These are phyloP conservation scores for Acer saccharum DNA, from an alignment of 345 rosid genomes.

Conservation along the genomic window DNA sequence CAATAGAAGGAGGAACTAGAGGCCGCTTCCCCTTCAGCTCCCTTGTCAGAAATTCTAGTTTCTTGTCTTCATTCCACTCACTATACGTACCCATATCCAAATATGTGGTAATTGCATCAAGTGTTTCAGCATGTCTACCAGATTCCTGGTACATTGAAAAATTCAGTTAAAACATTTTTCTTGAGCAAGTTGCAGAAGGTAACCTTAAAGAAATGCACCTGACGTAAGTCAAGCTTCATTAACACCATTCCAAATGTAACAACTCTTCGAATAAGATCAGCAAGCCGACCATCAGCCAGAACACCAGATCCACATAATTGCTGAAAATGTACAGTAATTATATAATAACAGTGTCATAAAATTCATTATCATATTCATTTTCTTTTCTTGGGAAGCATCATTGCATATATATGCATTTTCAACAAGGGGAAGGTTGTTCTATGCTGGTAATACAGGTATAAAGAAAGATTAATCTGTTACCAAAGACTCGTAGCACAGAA, in stretches of 20 bases:
- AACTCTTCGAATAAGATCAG: conserved; percentile 91
- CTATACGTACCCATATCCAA: conserved; percentile 94
- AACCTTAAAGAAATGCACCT: conserved; percentile 49
- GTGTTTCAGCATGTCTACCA: conserved; percentile 79
- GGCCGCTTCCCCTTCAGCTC: conserved; percentile 97
- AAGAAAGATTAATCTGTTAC: conserved; percentile 33
- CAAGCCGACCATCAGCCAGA: conserved; percentile 90
- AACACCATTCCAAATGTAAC: conserved; percentile 88
- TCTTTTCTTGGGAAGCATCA: not conserved
- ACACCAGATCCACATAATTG: conserved; percentile 87
- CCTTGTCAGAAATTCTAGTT: conserved; percentile 73
- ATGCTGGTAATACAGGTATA: not conserved
- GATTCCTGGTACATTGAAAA: conserved; percentile 67
- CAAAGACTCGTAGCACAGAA: conserved; percentile 86
- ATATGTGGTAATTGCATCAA: conserved; percentile 80
- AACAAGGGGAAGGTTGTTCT: not conserved
- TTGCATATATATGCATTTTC: not conserved
- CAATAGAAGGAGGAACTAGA: conserved; percentile 75
- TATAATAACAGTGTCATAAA: not conserved
- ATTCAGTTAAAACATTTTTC: conserved; percentile 15
- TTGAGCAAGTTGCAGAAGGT: not conserved
- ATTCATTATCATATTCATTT: not conserved
- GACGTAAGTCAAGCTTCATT: conserved; percentile 96
- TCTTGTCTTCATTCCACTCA: conserved; percentile 97
- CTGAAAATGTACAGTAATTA: conserved; percentile 38